Percentiles rank a stretch among this genome's conserved stretches.
These are phyloP conservation scores for Eimeria sp. DNA, from an alignment of 169 alveolate genomes.

Conservation along the genomic window DNA sequence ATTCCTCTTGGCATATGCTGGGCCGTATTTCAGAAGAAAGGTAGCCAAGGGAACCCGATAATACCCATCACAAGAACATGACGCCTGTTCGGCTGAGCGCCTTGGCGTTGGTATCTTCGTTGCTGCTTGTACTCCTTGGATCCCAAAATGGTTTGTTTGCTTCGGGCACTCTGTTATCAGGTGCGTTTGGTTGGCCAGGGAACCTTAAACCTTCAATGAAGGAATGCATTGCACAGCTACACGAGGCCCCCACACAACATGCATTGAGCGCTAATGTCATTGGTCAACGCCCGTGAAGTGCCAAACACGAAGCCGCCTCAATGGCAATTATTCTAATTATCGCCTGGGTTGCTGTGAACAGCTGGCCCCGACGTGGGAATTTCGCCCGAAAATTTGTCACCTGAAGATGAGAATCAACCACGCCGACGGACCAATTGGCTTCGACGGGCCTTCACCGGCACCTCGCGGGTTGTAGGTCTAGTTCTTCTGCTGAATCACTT, in stretches of 20 bases:
- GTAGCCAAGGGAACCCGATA: not conserved
- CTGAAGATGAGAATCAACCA: not conserved
- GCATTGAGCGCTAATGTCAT: not conserved
- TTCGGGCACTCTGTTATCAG: not conserved
- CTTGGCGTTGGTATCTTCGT: not conserved
- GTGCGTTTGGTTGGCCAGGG: not conserved
- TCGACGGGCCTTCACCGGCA: not conserved
- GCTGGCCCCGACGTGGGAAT: not conserved
- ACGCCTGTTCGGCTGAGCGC: not conserved
- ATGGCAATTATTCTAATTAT: not conserved
- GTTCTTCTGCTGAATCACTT: not conserved
- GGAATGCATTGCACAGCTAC: not conserved
- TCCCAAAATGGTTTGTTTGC: not conserved
- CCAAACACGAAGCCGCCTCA: not conserved
- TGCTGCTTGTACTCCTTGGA: not conserved
- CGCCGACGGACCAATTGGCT: slow-evolving; percentile 1
- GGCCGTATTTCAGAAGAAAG: not conserved
- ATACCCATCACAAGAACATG: not conserved
- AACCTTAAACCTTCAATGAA: not conserved
- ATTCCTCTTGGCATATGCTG: not conserved
- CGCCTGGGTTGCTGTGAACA: not conserved
- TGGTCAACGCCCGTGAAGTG: not conserved
- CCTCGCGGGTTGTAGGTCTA: not conserved
- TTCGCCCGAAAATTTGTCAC: not conserved
- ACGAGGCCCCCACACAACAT: not conserved